Conservation (phyloP, 192 early-diverging fungal species). For the Pecoramyces ruminantium region DNA sequence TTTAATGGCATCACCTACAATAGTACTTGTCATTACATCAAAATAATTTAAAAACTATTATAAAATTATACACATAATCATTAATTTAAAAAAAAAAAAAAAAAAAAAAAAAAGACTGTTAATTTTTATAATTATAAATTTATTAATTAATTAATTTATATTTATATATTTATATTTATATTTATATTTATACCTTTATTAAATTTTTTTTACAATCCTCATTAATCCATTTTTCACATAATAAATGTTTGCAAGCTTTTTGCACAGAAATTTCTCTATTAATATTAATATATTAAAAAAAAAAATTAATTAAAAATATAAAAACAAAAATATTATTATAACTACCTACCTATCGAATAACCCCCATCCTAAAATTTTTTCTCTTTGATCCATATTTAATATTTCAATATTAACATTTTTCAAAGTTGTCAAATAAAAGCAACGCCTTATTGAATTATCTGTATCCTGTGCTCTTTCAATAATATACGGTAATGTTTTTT, state of each 20-base stretch:
- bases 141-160: too few species aligned
- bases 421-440: conserved; percentile 52
- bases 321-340: neutral
- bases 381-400: conserved; percentile 49
- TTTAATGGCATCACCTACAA: neutral
- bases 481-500: conserved; percentile 43
- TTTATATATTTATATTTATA: too few species aligned
- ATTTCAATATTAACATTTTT: conserved; percentile 39
- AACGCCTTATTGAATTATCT: conserved; percentile 54
- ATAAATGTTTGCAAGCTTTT: conserved; percentile 50
- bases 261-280: conserved; percentile 50
- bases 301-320: neutral
- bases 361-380: conserved; percentile 52
- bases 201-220: conserved; percentile 2
- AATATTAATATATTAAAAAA: too few species aligned
- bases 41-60: neutral
- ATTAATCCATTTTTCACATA: conserved; percentile 9
- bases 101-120: too few species aligned
- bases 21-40: neutral
- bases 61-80: too few species aligned
- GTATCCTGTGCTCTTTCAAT: conserved; percentile 61
- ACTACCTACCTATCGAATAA: conserved; percentile 51
- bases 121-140: too few species aligned
- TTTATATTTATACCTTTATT: neutral
- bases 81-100: too few species aligned